Conservation (phyloP, 2,329 filamentous ascomycete genomes). For the Colletotrichum scovillei region DNA sequence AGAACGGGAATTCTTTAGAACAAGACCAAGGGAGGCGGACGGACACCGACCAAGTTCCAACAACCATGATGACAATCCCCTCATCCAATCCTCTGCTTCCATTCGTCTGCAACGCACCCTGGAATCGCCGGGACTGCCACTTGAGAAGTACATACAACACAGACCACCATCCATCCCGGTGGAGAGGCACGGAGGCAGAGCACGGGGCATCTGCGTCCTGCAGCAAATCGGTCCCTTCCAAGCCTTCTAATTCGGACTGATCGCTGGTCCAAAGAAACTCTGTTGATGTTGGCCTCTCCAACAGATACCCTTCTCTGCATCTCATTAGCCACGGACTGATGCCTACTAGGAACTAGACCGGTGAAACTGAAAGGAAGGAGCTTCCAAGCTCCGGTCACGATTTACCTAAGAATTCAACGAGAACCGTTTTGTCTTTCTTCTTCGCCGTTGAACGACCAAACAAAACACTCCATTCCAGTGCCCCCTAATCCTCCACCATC, state of each 20-base stretch:
- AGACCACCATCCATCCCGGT: conserved; percentile 19
- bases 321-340: not conserved
- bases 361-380: not conserved
- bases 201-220: not conserved
- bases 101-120: not conserved
- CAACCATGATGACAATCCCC: not conserved
- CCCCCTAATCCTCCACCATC: not conserved
- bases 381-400: no score
- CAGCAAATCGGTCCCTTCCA: not conserved
- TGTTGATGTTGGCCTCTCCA: not conserved
- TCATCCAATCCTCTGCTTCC: not conserved
- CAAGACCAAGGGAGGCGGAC: not conserved
- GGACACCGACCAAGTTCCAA: not conserved
- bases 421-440: not conserved
- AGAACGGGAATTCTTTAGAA: not conserved
- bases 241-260: not conserved
- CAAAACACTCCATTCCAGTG: not conserved
- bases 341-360: not conserved
- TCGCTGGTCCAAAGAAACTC: not conserved
- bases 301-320: not conserved
- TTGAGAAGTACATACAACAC: conserved; percentile 2
- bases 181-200: not conserved
- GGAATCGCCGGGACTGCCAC: not conserved
- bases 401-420: not conserved
- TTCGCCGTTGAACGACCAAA: not conserved